These are phyloP conservation scores for Puccinia horiana DNA, from an alignment of 1,284 basidiomycete species.

Conservation along the genomic window DNA sequence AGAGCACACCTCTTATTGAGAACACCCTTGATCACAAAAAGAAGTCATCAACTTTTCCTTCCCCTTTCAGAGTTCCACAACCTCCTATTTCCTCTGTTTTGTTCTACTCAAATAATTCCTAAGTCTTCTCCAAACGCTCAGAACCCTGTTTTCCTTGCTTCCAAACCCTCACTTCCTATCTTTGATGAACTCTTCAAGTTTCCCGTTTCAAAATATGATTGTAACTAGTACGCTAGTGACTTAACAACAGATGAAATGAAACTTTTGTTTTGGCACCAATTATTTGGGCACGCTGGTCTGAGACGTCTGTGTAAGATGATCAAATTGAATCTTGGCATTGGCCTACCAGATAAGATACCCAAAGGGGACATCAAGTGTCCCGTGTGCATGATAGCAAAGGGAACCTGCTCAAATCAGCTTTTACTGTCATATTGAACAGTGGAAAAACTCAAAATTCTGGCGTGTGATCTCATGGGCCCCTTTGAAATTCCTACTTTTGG, in stretches of 20 bases:
- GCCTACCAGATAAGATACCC: neutral
- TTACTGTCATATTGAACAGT: neutral
- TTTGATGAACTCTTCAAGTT: neutral
- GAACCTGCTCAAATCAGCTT: neutral
- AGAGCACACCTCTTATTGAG: neutral
- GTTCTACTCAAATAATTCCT: neutral
- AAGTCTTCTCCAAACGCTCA: neutral
- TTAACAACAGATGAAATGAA: neutral
- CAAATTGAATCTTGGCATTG: neutral
- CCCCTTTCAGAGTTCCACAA: neutral
- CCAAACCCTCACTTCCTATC: neutral
- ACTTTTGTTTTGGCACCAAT: neutral
- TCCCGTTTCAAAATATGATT: neutral
- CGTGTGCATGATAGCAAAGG: neutral
- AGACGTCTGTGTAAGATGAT: neutral
- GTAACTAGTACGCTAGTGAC: neutral
- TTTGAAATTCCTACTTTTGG: constrained; percentile 5
- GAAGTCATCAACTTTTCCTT: neutral
- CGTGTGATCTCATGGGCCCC: constrained; percentile 27
- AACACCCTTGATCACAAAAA: neutral
- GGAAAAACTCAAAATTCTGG: neutral
- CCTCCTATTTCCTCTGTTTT: neutral
- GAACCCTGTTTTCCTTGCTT: neutral
- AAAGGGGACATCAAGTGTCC: constrained; percentile 8
- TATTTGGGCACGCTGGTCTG: constrained; percentile 7